Evolutionary conservation across 1,284 basidiomycete genomes (phyloP).

Genomic region (Ustilago nuda): DNA sequence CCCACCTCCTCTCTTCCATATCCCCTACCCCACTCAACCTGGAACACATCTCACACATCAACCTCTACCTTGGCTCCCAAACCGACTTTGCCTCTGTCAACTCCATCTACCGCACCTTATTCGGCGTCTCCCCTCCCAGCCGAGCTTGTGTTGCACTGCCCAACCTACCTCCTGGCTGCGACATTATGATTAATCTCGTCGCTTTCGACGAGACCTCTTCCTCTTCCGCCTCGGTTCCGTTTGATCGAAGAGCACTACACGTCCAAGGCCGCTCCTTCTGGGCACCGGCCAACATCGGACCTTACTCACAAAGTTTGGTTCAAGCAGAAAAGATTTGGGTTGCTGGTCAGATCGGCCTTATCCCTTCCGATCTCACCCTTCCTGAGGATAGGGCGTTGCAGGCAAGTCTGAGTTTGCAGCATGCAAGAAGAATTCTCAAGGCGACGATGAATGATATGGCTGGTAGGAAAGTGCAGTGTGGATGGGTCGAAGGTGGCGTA

Average conservation of each 20-base stretch:
- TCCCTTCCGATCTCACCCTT: slow-evolving; percentile 80
- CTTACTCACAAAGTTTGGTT: slow-evolving; percentile 91
- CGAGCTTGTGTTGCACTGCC: slow-evolving; percentile 86
- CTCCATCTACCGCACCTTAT: slow-evolving; percentile 80
- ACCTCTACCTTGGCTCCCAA: slow-evolving; percentile 78
- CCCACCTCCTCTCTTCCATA: slow-evolving; percentile 6
- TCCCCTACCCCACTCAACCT: slow-evolving; percentile 64
- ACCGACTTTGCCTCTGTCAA: slow-evolving; percentile 54
- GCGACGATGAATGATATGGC: slow-evolving; percentile 53
- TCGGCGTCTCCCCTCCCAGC: slow-evolving; percentile 90
- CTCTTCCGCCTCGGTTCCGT: not conserved
- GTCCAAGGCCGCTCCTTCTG: slow-evolving; percentile 96
- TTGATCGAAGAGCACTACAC: slow-evolving; percentile 75
- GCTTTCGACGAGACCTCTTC: slow-evolving; percentile 19
- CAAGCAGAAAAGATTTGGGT: slow-evolving; percentile 83
- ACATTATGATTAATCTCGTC: slow-evolving; percentile 27
- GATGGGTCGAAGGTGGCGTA: slow-evolving; percentile 64
- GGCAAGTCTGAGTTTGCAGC: slow-evolving; percentile 82
- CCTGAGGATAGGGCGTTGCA: slow-evolving; percentile 75
- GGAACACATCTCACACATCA: slow-evolving; percentile 77
- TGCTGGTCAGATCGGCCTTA: slow-evolving; percentile 93
- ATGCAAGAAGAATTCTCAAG: slow-evolving; percentile 78
- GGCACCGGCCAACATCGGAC: slow-evolving; percentile 99
- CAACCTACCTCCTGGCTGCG: slow-evolving; percentile 12
- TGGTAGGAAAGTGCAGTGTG: slow-evolving; percentile 33